Conservation (phyloP, 139 green algal genomes). For the Trebouxia sp. region DNA sequence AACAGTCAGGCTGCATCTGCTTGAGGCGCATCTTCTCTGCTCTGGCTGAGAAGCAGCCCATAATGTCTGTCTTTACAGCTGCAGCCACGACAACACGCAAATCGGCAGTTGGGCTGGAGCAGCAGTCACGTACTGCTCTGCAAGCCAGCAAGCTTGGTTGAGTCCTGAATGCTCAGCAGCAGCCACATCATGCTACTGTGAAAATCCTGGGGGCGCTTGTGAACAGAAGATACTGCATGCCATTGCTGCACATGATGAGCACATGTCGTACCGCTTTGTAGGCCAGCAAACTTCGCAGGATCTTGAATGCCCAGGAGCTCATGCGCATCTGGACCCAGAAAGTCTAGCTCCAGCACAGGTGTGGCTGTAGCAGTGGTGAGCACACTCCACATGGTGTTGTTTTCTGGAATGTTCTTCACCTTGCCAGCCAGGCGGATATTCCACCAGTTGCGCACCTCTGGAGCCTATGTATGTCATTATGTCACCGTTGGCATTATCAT, state of each 20-base stretch:
- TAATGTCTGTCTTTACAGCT: constrained; percentile 26
- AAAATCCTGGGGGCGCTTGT: too few species aligned
- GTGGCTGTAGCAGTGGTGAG: constrained; percentile 60
- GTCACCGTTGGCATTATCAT: too few species aligned
- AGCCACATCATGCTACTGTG: not conserved
- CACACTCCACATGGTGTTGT: constrained; percentile 66
- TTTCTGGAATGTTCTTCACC: constrained; percentile 41
- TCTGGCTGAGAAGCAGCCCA: constrained; percentile 27
- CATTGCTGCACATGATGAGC: constrained; percentile 48
- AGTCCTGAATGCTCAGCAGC: too few species aligned
- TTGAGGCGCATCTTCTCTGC: constrained; percentile 40
- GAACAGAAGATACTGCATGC: not conserved
- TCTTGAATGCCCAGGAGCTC: constrained; percentile 35
- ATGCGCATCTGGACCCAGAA: constrained; percentile 53
- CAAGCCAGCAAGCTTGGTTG: too few species aligned
- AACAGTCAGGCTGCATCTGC: constrained; percentile 50
- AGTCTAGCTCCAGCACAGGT: constrained; percentile 72
- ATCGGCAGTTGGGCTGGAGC: too few species aligned
- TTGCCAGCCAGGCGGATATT: constrained; percentile 62
- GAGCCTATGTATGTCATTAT: too few species aligned
- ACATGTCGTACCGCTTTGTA: constrained; percentile 32
- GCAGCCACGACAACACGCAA: too few species aligned
- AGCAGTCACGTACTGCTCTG: too few species aligned
- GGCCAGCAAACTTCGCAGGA: constrained; percentile 36
- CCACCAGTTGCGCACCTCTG: constrained; percentile 66